Base-by-base conservation (phyloP, 352 stramenopile genomes). In the Peronospora belbahrii region DNA sequence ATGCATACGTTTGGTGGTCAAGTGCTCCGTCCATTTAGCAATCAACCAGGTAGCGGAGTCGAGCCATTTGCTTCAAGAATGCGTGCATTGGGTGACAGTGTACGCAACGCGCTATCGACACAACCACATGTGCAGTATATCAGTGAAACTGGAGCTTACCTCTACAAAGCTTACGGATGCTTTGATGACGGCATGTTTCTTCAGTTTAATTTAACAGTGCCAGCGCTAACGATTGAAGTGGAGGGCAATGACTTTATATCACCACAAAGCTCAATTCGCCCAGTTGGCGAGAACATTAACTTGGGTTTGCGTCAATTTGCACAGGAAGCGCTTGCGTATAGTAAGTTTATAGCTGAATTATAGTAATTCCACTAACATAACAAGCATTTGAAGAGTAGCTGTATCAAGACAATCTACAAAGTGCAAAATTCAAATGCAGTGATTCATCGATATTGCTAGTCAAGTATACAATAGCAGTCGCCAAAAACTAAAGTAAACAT, bases 161-260 rank as follows among this genome's bases (percentile, higher is more conserved):
- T 89, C 1, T 89, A 89, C 56, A 59, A 71, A 34, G 72, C 74
- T 14, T 89, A 78, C 39, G 77, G 77, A 8, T 87, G 74, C 48
- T 74, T 87, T 36, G 70, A 84, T 46, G 77, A 89, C 33, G 64
- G 49, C 0, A 67, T 88, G 41, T 84, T 67, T 50, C 52, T 74
- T 4, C 49, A 60, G 22, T 79, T 65, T 37, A 87, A 86, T 44
- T 71, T 70, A 20, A 83, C 67, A 6, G 70, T 85, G 7, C 72
- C 78, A 7, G 57, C 71, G 11, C 41, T 89, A 28, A 89, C 74
- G 2, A 74, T 87, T 38, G 78, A 89, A 52, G 69, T 87, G 11
- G 67, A 84, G 24, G 78, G 78, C 2, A 46, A 59, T 2, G 73
- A 87, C 44, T 89, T 89, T 56, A 65, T 83, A n/a, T 67, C 66